phyloP scores from a whole-genome alignment of 2,329 filamentous ascomycete genomes.

The Aspergillus tanneri region DNA sequence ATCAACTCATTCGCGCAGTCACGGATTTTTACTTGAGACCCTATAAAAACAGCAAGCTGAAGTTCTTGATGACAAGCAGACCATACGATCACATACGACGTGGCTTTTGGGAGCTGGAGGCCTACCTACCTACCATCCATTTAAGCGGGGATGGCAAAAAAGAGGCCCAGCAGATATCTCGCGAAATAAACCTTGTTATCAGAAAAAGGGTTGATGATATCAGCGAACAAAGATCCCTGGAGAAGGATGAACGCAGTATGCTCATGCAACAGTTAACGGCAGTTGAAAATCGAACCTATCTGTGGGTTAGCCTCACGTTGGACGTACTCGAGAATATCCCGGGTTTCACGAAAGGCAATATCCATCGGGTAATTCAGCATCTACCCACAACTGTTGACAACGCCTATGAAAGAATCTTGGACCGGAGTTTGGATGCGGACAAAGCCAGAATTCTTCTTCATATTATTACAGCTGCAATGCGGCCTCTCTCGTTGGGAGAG shows the following conservation, averaged over 20 bases:
- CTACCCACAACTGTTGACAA: constrained; percentile 6
- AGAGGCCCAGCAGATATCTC: constrained; percentile 15
- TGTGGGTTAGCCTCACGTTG: constrained; percentile 42
- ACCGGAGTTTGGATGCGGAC: background rate
- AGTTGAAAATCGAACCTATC: constrained; percentile 39
- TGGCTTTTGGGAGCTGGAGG: constrained; percentile 12
- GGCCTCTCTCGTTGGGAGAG: constrained; percentile 11
- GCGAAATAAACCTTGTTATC: constrained; percentile 29
- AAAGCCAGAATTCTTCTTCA: constrained; percentile 8
- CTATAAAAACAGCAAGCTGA: constrained; percentile 32
- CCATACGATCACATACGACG: constrained; percentile 22
- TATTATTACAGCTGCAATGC: constrained; percentile 5
- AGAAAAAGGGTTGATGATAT: constrained; percentile 12
- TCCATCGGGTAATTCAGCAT: background rate
- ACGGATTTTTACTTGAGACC: constrained; percentile 17
- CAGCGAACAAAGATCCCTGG: constrained; percentile 6
- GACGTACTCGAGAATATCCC: constrained; percentile 27
- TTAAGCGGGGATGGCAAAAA: constrained; percentile 22
- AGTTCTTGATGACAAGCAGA: constrained; percentile 37
- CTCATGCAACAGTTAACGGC: constrained; percentile 29
- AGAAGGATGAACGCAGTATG: constrained; percentile 7
- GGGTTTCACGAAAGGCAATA: background rate
- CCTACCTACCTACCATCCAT: constrained; percentile 15
- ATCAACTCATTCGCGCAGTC: constrained; percentile 20
- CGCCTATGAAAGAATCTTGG: constrained; percentile 10